Conservation (phyloP, 176 grass and related monocot species). For the Phoenix dactylifera region DNA sequence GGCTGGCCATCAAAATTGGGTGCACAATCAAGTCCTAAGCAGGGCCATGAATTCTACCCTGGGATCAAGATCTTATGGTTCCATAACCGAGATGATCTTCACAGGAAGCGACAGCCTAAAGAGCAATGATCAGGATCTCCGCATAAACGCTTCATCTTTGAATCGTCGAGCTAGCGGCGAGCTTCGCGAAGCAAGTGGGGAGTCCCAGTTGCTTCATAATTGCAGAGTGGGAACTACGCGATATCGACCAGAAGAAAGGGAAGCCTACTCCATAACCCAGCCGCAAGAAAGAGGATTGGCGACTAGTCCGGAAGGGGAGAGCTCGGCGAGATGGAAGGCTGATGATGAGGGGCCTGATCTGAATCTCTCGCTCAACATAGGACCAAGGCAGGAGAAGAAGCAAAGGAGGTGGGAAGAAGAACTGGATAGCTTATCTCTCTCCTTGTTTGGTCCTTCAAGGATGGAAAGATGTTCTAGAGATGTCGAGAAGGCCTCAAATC, state of each 20-base stretch:
- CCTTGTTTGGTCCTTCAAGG: constrained; percentile 7
- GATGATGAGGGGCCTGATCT: constrained; percentile 10
- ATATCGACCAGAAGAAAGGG: too few relatives aligned
- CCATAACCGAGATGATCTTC: too few relatives aligned
- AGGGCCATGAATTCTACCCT: background rate
- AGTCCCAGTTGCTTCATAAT: too few relatives aligned
- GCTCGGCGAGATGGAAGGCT: background rate
- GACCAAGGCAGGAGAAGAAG: constrained; percentile 10
- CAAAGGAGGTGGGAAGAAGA: constrained; percentile 6
- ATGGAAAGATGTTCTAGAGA: background rate
- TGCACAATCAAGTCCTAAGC: background rate
- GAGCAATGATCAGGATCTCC: background rate
- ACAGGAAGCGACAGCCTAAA: background rate
- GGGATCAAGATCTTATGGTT: too few relatives aligned
- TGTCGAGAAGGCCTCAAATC: background rate
- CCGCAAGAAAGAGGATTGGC: background rate
- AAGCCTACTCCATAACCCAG: too few relatives aligned
- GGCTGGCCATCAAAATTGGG: background rate
- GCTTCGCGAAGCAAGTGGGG: too few relatives aligned
- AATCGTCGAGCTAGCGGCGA: too few relatives aligned
- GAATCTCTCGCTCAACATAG: constrained; percentile 3
- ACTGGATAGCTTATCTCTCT: constrained; percentile 9
- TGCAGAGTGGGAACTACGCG: too few relatives aligned
- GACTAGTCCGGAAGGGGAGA: background rate
- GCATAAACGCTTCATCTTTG: background rate